Percentiles rank a stretch among this genome's conserved stretches.
Evolutionary conservation across 2,329 filamentous ascomycete genomes (phyloP).

Genomic region (Aspergillus sp.): DNA sequence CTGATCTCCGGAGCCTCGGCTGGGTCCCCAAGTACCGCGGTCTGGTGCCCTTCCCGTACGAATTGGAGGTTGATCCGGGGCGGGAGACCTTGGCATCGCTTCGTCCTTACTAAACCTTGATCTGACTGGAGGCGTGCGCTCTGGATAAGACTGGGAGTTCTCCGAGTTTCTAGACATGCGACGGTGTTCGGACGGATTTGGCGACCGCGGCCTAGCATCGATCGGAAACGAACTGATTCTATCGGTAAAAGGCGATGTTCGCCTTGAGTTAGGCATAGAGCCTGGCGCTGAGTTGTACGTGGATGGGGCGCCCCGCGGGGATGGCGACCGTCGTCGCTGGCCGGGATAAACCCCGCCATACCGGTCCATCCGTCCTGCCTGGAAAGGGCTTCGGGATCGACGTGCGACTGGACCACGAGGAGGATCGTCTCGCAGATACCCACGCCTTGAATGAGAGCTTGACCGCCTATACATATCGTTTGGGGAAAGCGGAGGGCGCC

Average conservation of each 20-base stretch:
- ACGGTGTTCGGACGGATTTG: slow-evolving; percentile 23
- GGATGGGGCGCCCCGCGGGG: slow-evolving; percentile 41
- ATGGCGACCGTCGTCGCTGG: slow-evolving; percentile 53
- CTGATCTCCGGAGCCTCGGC: slow-evolving; percentile 7
- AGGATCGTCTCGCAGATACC: slow-evolving; percentile 27
- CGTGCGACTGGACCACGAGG: slow-evolving; percentile 38
- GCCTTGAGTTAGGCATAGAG: slow-evolving; percentile 57
- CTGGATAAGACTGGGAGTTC: slow-evolving; percentile 5
- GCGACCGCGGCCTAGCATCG: slow-evolving; percentile 29
- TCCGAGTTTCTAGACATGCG: slow-evolving; percentile 14
- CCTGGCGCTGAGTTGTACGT: slow-evolving; percentile 52
- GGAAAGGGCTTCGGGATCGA: slow-evolving; percentile 54
- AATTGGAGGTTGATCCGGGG: slow-evolving; percentile 13
- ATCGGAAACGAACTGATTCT: slow-evolving; percentile 43
- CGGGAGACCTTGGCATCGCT: slow-evolving; percentile 12
- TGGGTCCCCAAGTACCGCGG: slow-evolving; percentile 7
- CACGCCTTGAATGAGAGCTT: slow-evolving; percentile 47
- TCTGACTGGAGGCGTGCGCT: slow-evolving; percentile 6
- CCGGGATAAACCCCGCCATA: slow-evolving; percentile 46
- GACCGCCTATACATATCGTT: slow-evolving; percentile 27
- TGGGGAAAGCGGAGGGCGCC: slow-evolving; percentile 27
- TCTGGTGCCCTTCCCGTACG: slow-evolving; percentile 9
- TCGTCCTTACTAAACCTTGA: slow-evolving; percentile 14
- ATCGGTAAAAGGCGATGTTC: slow-evolving; percentile 60
- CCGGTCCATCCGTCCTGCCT: slow-evolving; percentile 49